phyloP scores from a whole-genome alignment of 805 yeast species.

The Kazachstania taianensis region DNA sequence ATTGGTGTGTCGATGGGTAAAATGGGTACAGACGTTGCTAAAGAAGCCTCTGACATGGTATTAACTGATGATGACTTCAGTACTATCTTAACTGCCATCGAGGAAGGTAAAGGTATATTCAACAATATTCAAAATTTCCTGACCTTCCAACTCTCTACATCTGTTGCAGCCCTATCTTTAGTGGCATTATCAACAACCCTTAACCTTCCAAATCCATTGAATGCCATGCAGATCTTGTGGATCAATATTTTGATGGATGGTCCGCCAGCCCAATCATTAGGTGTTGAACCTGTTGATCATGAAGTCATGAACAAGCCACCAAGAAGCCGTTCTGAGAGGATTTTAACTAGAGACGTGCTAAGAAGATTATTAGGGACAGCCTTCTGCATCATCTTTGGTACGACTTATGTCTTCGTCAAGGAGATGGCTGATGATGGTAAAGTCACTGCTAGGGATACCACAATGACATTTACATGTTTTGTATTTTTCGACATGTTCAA shows the following conservation, averaged over 20 bases:
- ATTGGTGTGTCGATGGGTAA: constrained; percentile 92
- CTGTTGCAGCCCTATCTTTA: constrained; percentile 86
- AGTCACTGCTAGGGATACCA: constrained; percentile 90
- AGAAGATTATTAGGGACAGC: constrained; percentile 73
- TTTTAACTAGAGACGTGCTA: constrained; percentile 60
- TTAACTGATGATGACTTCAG: constrained; percentile 94
- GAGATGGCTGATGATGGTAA: constrained; percentile 74
- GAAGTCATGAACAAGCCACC: constrained; percentile 97
- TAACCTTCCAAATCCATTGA: constrained; percentile 85
- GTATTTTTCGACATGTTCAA: constrained; percentile 95
- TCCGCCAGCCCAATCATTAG: constrained; percentile 95
- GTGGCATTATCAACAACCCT: constrained; percentile 81
- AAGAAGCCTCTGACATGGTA: constrained; percentile 97
- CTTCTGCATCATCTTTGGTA: constrained; percentile 66
- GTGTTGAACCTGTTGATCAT: constrained; percentile 95
- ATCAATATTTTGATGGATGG: constrained; percentile 97
- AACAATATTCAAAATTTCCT: constrained; percentile 90
- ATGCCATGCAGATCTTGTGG: constrained; percentile 98
- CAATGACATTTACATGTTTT: constrained; percentile 97
- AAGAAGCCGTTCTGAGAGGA: constrained; percentile 75
- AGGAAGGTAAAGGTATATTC: constrained; percentile 96
- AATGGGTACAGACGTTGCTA: constrained; percentile 96
- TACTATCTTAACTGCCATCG: constrained; percentile 85
- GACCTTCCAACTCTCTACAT: constrained; percentile 91
- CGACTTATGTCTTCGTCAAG: constrained; percentile 72